Base-by-base conservation (phyloP, 768 basidiomycete species). In the Lactarius hatsudake region DNA sequence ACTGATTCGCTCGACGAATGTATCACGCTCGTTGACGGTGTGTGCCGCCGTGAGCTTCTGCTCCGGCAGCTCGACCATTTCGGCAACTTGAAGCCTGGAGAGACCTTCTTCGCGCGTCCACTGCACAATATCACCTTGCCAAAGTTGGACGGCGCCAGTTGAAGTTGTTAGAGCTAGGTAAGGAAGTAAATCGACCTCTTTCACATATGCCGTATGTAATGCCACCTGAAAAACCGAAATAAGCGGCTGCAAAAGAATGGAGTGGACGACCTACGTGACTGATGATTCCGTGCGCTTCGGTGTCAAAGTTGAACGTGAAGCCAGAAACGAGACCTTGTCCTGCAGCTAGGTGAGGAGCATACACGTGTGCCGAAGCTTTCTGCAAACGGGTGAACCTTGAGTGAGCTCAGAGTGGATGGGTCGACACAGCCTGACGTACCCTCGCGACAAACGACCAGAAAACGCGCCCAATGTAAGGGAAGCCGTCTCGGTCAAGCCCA, bases 61-160 rank as follows among this genome's bases (percentile, higher is more conserved):
- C 75, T 92, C 90, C 0, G 92, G 92, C 18, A 96, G 82, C 70
- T 94, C 91, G 26, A 94, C 84, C 64, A 94, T 86, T 61, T 87
- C 84, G 1, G 88, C 87, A 0, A 83, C 82, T 28, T 81, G 77
- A 59, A 92, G 81, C 2, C 84, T 80, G 0, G 91, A 79, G 12
- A 96, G 80, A 1, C 85, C 82, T 74, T 98, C 95, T 73, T 96
- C 94, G 58, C 94, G 82, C 0, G 83, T 84, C 93, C 94, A 96
- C 34, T 83, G 80, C 34, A 86, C 77, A 42, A 79, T 73, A 34
- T 85, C 79, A 28, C 84, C 81, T 57, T 85, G 78, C 90, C 93
- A 93, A 10, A 89, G 77, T 71, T 94, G 90, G 32, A 95, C 72
- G 5, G 91, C 81, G 12, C 93, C 93, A 2, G 89, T 88, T n/a